Conservation (phyloP, 1,284 basidiomycete genomes). For the Exobasidium cylindrosporum region DNA sequence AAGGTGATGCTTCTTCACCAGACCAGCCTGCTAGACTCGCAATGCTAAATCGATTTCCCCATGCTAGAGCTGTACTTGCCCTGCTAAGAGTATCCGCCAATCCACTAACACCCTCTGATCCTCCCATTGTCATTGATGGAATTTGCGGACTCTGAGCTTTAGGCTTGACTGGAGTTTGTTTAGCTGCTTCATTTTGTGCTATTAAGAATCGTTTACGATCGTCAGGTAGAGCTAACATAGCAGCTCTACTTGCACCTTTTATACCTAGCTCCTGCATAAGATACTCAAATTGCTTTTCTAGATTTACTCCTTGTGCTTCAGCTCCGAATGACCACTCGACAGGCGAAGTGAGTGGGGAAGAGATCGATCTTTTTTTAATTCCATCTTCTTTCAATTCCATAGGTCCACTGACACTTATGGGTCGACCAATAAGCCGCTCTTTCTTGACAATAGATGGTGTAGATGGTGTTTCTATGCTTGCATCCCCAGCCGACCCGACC, state of each 20-base stretch:
- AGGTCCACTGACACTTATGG: conserved; percentile 38
- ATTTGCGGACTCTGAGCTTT: neutral
- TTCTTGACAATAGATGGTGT: neutral
- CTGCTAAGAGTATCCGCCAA: conserved; percentile 45
- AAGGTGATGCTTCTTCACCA: conserved; percentile 23
- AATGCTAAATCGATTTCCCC: conserved; percentile 73
- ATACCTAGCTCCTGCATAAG: conserved; percentile 59
- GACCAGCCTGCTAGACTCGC: conserved; percentile 64
- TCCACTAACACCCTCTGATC: conserved; percentile 58
- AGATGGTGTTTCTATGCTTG: neutral
- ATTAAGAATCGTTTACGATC: conserved; percentile 72
- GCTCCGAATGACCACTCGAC: conserved; percentile 63
- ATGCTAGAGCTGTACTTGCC: conserved; percentile 50
- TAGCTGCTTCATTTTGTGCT: conserved; percentile 38
- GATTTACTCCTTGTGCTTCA: conserved; percentile 26
- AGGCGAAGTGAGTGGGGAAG: neutral
- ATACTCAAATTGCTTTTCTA: conserved; percentile 25
- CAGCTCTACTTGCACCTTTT: conserved; percentile 67
- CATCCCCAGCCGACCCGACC: conserved; percentile 22
- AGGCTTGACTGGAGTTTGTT: neutral
- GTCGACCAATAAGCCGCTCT: conserved; percentile 18
- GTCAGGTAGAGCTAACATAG: conserved; percentile 66
- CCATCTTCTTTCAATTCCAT: conserved; percentile 29
- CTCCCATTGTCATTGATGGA: neutral
- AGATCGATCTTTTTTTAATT: neutral